phyloP scores from a whole-genome alignment of 805 yeast species.

The Hanseniaspora guilliermondii region DNA sequence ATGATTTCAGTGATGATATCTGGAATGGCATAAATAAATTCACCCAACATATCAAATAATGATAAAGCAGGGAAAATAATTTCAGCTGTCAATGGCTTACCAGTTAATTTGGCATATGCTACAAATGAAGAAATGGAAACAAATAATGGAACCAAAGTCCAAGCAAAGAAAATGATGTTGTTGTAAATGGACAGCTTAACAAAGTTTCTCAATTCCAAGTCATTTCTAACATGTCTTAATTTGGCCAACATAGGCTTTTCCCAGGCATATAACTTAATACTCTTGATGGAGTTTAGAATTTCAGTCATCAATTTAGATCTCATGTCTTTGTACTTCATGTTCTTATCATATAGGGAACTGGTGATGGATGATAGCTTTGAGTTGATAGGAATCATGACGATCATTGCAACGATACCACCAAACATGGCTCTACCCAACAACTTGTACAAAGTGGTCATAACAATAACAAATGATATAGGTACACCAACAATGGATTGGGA shows the following conservation, averaged over 20 bases:
- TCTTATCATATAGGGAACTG: slow-evolving; percentile 37
- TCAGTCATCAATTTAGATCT: slow-evolving; percentile 51
- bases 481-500: slow-evolving; percentile 46
- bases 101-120: slow-evolving; percentile 36
- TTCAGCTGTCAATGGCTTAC: slow-evolving; percentile 48
- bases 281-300: slow-evolving; percentile 45
- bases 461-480: slow-evolving; percentile 44
- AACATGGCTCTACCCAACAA: slow-evolving; percentile 48
- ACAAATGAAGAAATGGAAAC: slow-evolving; percentile 53
- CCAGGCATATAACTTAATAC: slow-evolving; percentile 59
- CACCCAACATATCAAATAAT: slow-evolving; percentile 44
- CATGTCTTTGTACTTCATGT: slow-evolving; percentile 50
- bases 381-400: slow-evolving; percentile 48
- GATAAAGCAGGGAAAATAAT: slow-evolving; percentile 59
- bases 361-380: slow-evolving; percentile 35
- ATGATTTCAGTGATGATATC: slow-evolving; percentile 42
- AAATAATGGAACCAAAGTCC: slow-evolving; percentile 53
- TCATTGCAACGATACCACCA: slow-evolving; percentile 43
- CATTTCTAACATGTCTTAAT: slow-evolving; percentile 43
- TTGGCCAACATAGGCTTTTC: slow-evolving; percentile 50
- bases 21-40: slow-evolving; percentile 50
- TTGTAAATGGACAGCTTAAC: slow-evolving; percentile 37
- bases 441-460: slow-evolving; percentile 42
- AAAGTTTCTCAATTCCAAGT: slow-evolving; percentile 42
- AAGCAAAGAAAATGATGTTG: slow-evolving; percentile 40